phyloP scores from a whole-genome alignment of 2,329 filamentous ascomycete species.

The Apiospora marii region DNA sequence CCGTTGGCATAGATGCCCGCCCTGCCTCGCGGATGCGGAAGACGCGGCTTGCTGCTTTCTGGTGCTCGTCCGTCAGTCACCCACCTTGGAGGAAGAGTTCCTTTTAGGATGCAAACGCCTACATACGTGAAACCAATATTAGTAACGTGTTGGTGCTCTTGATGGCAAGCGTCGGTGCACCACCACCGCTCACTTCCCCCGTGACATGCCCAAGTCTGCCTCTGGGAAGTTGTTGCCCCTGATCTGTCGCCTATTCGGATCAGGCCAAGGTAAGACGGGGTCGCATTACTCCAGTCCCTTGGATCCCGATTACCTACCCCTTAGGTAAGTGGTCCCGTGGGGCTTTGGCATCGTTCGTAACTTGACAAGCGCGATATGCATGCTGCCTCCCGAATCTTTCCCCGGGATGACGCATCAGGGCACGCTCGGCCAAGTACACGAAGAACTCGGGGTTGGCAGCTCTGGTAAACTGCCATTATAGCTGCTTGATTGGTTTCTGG shows the following conservation, averaged over 20 bases:
- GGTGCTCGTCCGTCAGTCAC: background rate
- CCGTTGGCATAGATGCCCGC: background rate
- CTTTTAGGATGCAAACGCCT: background rate
- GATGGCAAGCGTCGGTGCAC: background rate
- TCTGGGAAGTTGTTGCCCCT: background rate
- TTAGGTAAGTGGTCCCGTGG: background rate
- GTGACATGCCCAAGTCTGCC: background rate
- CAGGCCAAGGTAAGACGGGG: conserved; percentile 4
- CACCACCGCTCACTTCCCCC: background rate
- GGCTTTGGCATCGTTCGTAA: background rate
- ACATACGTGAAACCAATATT: background rate
- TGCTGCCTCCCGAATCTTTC: background rate
- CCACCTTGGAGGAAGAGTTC: background rate
- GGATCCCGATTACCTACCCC: background rate
- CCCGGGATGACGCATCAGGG: background rate
- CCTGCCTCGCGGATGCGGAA: background rate
- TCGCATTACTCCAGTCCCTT: background rate
- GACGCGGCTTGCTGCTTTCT: background rate
- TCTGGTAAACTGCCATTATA: background rate
- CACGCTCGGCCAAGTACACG: background rate
- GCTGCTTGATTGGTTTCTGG: background rate
- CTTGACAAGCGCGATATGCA: background rate
- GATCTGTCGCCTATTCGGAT: background rate
- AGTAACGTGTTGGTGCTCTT: background rate
- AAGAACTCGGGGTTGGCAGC: background rate